Conservation (phyloP, 345 rosid genomes). For the Zanthoxylum bungeanum region DNA sequence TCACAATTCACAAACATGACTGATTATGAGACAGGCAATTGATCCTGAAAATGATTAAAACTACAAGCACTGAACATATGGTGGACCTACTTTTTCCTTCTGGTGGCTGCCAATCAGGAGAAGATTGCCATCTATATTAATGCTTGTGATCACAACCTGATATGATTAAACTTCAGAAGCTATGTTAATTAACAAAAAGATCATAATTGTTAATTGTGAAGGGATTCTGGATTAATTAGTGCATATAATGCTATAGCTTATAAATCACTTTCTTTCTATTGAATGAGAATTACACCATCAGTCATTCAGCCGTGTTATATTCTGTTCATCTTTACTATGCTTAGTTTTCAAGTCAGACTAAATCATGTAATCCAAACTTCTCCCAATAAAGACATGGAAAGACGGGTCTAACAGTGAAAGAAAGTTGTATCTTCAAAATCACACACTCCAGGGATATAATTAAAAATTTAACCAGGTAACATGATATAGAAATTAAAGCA, state of each 20-base stretch:
- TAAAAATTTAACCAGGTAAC: neutral
- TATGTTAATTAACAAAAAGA: neutral
- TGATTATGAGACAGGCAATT: neutral
- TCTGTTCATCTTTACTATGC: neutral
- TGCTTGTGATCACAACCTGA: conserved; percentile 98
- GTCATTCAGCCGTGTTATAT: neutral
- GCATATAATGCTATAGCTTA: neutral
- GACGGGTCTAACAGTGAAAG: neutral
- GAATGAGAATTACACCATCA: neutral
- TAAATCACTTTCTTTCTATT: neutral
- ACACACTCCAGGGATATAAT: neutral
- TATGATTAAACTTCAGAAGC: conserved; percentile 15
- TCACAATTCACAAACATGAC: neutral
- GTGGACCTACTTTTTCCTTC: conserved; percentile 67
- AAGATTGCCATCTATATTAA: conserved; percentile 68
- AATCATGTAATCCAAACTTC: neutral
- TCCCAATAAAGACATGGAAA: neutral
- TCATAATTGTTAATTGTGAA: neutral
- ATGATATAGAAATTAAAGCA: neutral
- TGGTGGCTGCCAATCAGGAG: conserved; percentile 89
- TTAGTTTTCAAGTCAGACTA: neutral
- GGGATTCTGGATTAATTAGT: neutral
- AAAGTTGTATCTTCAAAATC: neutral
- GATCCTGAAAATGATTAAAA: neutral
- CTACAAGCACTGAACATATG: neutral